phyloP scores from a whole-genome alignment of 1,139 yeast species.

The Zygoascus sp. region DNA sequence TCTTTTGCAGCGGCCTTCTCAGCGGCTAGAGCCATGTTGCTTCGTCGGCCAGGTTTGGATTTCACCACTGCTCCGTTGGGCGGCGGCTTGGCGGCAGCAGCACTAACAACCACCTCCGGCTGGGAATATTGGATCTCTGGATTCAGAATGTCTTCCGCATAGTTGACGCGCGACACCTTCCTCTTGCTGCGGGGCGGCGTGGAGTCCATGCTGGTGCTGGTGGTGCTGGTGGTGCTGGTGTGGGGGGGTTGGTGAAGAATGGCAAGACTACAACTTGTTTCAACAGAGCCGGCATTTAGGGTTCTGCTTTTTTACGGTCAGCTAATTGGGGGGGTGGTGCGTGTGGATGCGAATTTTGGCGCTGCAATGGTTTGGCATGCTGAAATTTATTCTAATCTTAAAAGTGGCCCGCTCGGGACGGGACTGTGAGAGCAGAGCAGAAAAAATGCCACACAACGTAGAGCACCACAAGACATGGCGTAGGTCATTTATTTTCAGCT shows the following conservation, averaged over 20 bases:
- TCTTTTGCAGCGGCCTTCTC: background rate
- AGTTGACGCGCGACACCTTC: conserved; percentile 29
- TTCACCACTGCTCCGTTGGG: background rate
- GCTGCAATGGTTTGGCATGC: too few species aligned
- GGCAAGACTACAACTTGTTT: too few species aligned
- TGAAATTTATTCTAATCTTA: background rate
- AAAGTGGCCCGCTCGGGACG: too few species aligned
- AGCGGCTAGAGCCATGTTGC: background rate
- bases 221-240: background rate
- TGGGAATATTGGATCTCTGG: conserved; percentile 10
- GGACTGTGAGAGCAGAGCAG: too few species aligned
- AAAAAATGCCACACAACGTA: too few species aligned
- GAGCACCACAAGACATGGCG: too few species aligned
- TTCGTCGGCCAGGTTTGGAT: conserved; percentile 1
- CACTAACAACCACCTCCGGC: conserved; percentile 1
- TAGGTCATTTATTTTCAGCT: too few species aligned
- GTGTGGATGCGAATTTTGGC: too few species aligned
- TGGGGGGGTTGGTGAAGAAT: too few species aligned
- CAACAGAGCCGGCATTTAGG: too few species aligned
- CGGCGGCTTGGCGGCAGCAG: conserved; percentile 6
- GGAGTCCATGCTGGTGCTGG: conserved; percentile 6
- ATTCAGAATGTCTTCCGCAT: conserved; percentile 26
- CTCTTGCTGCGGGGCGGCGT: conserved; percentile 24
- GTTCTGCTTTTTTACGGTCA: too few species aligned
- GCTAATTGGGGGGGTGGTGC: background rate